Percentiles rank a stretch among this genome's conserved stretches.
These are phyloP conservation scores for Rhytidiadelphus loreus DNA, from an alignment of 225 moss, liverwort and hornwort species.

Conservation along the genomic window DNA sequence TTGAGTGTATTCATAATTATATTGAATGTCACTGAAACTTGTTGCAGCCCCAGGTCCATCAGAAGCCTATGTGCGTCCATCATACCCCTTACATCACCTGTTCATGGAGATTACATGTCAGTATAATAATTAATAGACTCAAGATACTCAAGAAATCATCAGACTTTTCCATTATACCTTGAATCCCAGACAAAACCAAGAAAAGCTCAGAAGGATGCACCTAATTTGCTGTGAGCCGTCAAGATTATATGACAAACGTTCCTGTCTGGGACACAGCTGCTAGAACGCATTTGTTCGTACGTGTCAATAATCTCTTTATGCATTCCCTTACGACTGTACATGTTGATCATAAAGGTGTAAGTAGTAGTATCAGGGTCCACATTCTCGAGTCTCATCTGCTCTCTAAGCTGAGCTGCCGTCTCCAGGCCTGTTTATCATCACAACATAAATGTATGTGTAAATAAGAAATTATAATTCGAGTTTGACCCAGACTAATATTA, in stretches of 20 bases:
- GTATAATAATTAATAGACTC: neutral
- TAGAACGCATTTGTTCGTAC: constrained; percentile 64
- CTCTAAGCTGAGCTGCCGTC: constrained; percentile 55
- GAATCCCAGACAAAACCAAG: neutral
- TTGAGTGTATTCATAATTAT: constrained; percentile 67
- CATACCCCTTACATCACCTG: constrained; percentile 86
- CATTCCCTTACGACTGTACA: constrained; percentile 84
- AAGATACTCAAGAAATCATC: neutral
- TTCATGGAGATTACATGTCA: neutral
- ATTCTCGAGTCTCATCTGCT: constrained; percentile 73
- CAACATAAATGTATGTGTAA: neutral
- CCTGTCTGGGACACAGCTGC: constrained; percentile 59
- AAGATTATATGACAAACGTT: constrained; percentile 66
- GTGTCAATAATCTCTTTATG: constrained; percentile 53
- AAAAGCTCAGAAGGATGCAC: constrained; percentile 15
- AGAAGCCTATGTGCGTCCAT: constrained; percentile 59
- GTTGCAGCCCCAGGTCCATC: constrained; percentile 63
- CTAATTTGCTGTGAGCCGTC: constrained; percentile 83
- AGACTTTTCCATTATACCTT: neutral
- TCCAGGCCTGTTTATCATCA: constrained; percentile 34
- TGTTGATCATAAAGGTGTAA: constrained; percentile 68
- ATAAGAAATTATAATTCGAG: neutral
- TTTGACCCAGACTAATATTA: neutral
- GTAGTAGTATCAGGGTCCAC: constrained; percentile 71
- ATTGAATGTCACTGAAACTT: constrained; percentile 82